Base-by-base conservation (phyloP, 768 basidiomycete species). In the Cantharellus cinnabarinus region DNA sequence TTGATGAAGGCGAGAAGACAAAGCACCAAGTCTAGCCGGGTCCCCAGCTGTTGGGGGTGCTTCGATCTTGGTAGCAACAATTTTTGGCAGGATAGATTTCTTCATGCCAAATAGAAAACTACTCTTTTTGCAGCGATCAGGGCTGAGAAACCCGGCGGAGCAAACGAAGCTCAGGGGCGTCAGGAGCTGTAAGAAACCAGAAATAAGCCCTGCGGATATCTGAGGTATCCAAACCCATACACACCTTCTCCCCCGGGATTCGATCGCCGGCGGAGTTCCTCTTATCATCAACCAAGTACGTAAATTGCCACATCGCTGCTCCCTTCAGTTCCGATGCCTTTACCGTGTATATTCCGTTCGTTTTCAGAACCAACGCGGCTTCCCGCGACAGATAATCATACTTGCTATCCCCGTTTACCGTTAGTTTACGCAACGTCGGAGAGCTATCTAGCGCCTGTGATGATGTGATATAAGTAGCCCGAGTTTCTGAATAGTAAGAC, bases 311-410 rank as follows among this genome's bases (percentile, higher is more conserved):
- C 34, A 71, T 70, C 15, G 86, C 70, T 59, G 75, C 78, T 29
- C 67, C 66, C 39, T 70, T 68, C 10, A 73, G 70, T 67, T 90
- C 89, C 39, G 70, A 72, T 4, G 87, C 88, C 38, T 75, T 75
- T 7, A 89, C 80, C 7, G 76, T 76, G 68, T 88, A 90, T 4
- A 87, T 79, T 0, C 88, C 87, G 58, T 82, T 85, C 2, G 73
- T 66, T 67, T 81, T 86, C 61, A 88, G 70, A 52, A 71, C 71
- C 51, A 91, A 74, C 40, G 76, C 76, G 4, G 85, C 89, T 63
- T 88, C 83, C 40, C 82, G 78, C 2, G 84, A 81, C 53, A 85
- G 74, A 66, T 83, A 84, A 67, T 93, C 89, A 35, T 76, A 75
- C 35, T 77, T 75, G 61, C 82, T 82, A 56, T 84, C 79, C 4